Evolutionary conservation across 2,329 filamentous ascomycete species (phyloP).

Genomic region (Cladosporium sp.): DNA sequence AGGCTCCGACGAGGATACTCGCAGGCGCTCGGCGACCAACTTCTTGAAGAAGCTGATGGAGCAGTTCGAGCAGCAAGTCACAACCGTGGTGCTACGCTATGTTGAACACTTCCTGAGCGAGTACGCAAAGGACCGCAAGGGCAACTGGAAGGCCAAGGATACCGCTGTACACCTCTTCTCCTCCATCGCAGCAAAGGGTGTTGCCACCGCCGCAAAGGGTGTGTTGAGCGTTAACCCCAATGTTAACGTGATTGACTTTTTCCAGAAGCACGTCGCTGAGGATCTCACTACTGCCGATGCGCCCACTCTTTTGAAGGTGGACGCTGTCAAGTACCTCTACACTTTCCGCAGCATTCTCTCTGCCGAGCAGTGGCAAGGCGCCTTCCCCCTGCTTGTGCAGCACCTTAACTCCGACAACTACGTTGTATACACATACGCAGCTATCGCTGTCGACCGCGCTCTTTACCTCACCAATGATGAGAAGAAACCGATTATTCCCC

Average conservation of each 20-base stretch:
- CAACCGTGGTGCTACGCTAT: conserved; percentile 81
- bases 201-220: conserved; percentile 81
- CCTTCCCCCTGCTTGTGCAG: conserved; percentile 85
- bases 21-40: conserved; percentile 88
- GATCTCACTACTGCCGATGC: conserved; percentile 74
- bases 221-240: conserved; percentile 78
- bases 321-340: conserved; percentile 97
- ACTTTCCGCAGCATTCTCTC: conserved; percentile 94
- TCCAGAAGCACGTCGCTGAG: conserved; percentile 86
- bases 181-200: conserved; percentile 88
- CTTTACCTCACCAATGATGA: conserved; percentile 77
- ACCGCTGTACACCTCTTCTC: conserved; percentile 97
- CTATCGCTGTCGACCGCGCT: conserved; percentile 92
- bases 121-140: conserved; percentile 65
- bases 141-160: conserved; percentile 96
- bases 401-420: conserved; percentile 89
- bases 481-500: conserved; percentile 75
- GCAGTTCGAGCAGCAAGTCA: conserved; percentile 83
- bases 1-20: conserved; percentile 92
- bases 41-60: conserved; percentile 88
- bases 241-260: conserved; percentile 88
- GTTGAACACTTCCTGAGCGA: conserved; percentile 78
- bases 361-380: conserved; percentile 85
- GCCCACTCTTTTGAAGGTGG: conserved; percentile 88
- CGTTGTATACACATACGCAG: conserved; percentile 95